Base-by-base conservation (phyloP, 352 stramenopile genomes). In the Phytophthora quininea region DNA sequence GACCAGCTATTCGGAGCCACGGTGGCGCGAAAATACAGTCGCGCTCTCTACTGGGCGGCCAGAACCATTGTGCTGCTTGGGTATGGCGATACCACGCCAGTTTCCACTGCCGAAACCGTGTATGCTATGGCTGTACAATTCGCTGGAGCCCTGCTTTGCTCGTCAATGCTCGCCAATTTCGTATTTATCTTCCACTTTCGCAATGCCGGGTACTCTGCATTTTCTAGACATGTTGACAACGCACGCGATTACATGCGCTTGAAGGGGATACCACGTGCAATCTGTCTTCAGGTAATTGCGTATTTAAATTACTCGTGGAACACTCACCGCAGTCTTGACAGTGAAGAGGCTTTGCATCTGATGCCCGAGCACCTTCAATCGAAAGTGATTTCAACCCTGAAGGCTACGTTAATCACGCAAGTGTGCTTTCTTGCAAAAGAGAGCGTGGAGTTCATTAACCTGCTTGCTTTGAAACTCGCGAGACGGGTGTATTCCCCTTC, bases 141-240 rank as follows among this genome's bases (percentile, higher is more conserved):
- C 14, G 31, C 72, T 2, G 80, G 79, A 7, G 43, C 43, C 2
- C 12, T 89, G 11, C 53, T 86, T 29, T 80, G 80, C 32, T 83
- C 79, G 12, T 85, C 75, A 3, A 56, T 88, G 37, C 65, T 91
- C 8, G 80, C 82, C 2, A 85, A 69, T 3, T 88, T 86, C 43
- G 65, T 86, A 8, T 90, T 90, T 62, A 84, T 90, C 46, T 88
- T 90, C n/a, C 79, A 77, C 3, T 72, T 86, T 45, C 77, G 79
- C 32, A 84, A 86, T 29, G 68, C 71, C 3, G 54, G 77, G 1
- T 66, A 83, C 30, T 77, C 71, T 1, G 69, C 69, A 38, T 87
- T 88, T 52, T 72, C 76, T 4, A 57, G 71, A 2, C 77, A 91
- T 42, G 80, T 91, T 1, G 80, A 89, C 61, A 89, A 88, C 40